Evolutionary conservation across 208 protist species (phyloP), one percentile per base, ranked within the genome.

Genomic region (Novymonas esmeraldas): DNA sequence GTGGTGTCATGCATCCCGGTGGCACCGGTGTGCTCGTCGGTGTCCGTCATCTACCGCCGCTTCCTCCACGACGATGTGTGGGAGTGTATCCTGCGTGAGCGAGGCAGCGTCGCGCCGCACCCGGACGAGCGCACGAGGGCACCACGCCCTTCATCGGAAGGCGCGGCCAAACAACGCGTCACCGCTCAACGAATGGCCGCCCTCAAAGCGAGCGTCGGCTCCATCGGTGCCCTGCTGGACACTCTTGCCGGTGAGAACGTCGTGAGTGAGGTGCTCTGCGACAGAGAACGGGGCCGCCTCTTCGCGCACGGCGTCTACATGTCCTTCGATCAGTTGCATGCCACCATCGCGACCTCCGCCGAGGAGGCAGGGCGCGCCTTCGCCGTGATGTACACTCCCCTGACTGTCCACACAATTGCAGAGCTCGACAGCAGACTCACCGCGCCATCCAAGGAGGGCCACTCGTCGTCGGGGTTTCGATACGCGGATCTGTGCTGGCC

Each of bases 291-390:
- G n/a, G 16, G 51, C 33, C 34, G 31, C 33, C 18, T 57, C 10
- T 20, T 28, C 14, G 51, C 72, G 11, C 79, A 73, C 71, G 76
- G 76, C 11, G 58, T 78, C 0, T 86, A 82, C 39, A 31, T 86
- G 18, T 82, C 81, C 18, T 64, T 56, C 16, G 64, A 78, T 52
- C 13, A 38, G 4, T 9, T 63, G 14, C 64, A 73, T 28, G 61
- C 58, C 29, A 78, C 76, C 3, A 58, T 76, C 6, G 81, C 81
- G 7, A 46, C 58, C n/a, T 70, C 64, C n/a, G 65, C 36, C 28
- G 49, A 46, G 26, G 76, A 79, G 48, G 76, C 76, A 0, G 76
- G 68, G 2, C 38, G 57, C 39, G 62, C 56, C 3, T 81, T 85
- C 39, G 16, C 33, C 3, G 22, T 6, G 18, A 36, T 46, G 16